Conservation (phyloP, 73 alveolate species). For the Paramecium caudatum region DNA sequence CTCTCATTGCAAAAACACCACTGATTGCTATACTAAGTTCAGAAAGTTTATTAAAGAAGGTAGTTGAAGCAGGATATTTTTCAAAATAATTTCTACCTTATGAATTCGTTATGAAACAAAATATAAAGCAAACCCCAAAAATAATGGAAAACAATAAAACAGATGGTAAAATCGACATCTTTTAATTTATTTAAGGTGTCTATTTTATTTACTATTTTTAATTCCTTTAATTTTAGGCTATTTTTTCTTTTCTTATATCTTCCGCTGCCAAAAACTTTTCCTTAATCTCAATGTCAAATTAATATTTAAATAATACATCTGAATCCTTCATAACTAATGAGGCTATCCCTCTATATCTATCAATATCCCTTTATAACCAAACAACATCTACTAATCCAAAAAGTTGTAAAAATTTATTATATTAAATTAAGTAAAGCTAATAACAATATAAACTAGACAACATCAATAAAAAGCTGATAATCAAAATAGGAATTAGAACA, state of each 20-base stretch:
- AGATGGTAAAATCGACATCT: not conserved
- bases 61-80: slow-evolving; percentile 54
- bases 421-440: not conserved
- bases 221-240: slow-evolving; percentile 23
- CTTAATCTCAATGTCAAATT: slow-evolving; percentile 42
- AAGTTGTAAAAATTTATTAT: not conserved
- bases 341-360: slow-evolving; percentile 53
- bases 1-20: slow-evolving; percentile 65
- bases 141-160: not conserved
- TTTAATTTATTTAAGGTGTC: not conserved
- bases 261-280: slow-evolving; percentile 49
- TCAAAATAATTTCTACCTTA: not conserved
- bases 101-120: slow-evolving; percentile 24
- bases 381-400: not conserved
- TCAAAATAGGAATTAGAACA: slow-evolving; percentile 25
- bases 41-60: slow-evolving; percentile 31
- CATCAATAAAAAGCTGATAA: not conserved
- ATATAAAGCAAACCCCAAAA: not conserved
- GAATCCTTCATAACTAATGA: slow-evolving; percentile 33
- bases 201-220: too few species aligned
- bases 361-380: slow-evolving; percentile 48
- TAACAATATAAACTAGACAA: not conserved
- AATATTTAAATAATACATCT: slow-evolving; percentile 52
- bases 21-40: slow-evolving; percentile 55
- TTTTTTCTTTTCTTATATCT: slow-evolving; percentile 50